These are phyloP conservation scores for Paraleonurus japonicus DNA, from an alignment of 257 asterid genomes.

Conservation along the genomic window DNA sequence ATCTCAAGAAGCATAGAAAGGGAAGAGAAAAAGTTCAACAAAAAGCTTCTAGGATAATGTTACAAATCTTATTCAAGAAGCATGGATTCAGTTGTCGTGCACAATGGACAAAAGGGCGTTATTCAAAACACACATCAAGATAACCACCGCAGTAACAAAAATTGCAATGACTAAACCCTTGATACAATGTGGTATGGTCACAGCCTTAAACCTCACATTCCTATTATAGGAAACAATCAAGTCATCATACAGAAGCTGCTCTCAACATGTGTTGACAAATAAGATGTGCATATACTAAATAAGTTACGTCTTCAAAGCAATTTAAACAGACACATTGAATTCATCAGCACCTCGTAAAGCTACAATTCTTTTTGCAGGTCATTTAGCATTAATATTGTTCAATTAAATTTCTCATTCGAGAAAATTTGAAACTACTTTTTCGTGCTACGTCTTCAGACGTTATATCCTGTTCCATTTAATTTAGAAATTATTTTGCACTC, in stretches of 20 bases:
- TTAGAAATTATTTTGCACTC: neutral
- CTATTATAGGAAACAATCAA: neutral
- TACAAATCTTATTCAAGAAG: neutral
- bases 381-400: constrained; percentile 9
- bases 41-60: neutral
- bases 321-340: neutral
- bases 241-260: neutral
- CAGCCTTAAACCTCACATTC: neutral
- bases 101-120: neutral
- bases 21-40: neutral
- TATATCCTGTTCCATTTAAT: neutral
- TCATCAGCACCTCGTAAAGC: neutral
- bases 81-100: neutral
- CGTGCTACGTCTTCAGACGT: neutral
- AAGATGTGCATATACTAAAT: neutral
- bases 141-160: neutral
- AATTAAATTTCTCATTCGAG: neutral
- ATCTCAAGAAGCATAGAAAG: neutral
- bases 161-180: neutral
- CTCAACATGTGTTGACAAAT: neutral
- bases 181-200: neutral
- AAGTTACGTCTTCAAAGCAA: neutral
- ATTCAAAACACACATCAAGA: constrained; percentile 1
- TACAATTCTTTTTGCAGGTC: neutral
- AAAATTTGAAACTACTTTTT: neutral